These are phyloP conservation scores for Naganishia vaughanmartiniae DNA, from an alignment of 768 basidiomycete species.

Conservation along the genomic window DNA sequence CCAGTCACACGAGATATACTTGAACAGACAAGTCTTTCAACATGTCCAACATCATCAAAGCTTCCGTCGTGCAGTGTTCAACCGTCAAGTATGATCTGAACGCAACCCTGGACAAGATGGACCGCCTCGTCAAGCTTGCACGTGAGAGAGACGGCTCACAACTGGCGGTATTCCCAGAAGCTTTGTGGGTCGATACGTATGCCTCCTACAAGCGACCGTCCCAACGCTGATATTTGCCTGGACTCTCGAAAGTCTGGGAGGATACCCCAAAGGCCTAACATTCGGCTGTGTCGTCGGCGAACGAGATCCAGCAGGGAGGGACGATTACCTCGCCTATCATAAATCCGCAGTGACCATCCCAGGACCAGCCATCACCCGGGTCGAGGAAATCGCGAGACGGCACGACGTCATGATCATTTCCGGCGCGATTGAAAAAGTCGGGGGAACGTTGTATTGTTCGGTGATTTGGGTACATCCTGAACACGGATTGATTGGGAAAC, in stretches of 20 bases:
- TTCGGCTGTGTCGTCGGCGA: slow-evolving; percentile 61
- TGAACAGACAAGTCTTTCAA: neutral
- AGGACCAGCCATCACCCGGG: slow-evolving; percentile 55
- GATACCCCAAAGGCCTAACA: slow-evolving; percentile 39
- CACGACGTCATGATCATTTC: slow-evolving; percentile 61
- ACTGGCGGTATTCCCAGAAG: slow-evolving; percentile 37
- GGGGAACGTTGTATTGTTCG: slow-evolving; percentile 65
- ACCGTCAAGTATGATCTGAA: slow-evolving; percentile 32
- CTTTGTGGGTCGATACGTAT: slow-evolving; percentile 27
- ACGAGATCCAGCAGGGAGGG: slow-evolving; percentile 58
- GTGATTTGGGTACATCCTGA: slow-evolving; percentile 61
- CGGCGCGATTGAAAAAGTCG: slow-evolving; percentile 62
- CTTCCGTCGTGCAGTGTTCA: slow-evolving; percentile 36
- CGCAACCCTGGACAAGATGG: slow-evolving; percentile 33
- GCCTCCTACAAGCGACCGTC: neutral
- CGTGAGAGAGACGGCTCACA: slow-evolving; percentile 23
- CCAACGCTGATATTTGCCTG: neutral
- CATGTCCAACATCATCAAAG: slow-evolving; percentile 23
- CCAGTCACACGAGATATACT: neutral
- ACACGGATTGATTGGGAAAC: slow-evolving; percentile 61
- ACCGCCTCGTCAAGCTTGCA: slow-evolving; percentile 27
- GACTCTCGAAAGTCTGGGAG: slow-evolving; percentile 32
- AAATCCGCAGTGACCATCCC: slow-evolving; percentile 62
- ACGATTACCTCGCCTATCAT: slow-evolving; percentile 62
- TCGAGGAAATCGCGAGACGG: slow-evolving; percentile 59